These are phyloP conservation scores for Pezicula carpinea DNA, from an alignment of 2,329 filamentous ascomycete species.

Conservation along the genomic window DNA sequence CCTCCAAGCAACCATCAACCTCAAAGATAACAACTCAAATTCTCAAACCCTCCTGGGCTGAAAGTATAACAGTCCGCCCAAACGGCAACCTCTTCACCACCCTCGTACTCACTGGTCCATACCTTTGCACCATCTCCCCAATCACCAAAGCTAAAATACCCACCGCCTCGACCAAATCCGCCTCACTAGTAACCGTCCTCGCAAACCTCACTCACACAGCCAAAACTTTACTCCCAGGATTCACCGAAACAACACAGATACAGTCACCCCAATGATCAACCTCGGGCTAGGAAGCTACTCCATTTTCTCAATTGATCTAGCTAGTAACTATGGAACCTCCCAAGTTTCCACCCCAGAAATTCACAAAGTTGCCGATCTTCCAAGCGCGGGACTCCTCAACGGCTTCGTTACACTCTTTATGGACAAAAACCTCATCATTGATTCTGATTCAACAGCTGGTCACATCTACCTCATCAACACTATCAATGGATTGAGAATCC, in stretches of 20 bases:
- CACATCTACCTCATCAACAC: neutral
- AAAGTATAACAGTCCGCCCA: slow-evolving; percentile 15
- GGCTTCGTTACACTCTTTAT: slow-evolving; percentile 12
- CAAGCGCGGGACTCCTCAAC: slow-evolving; percentile 17
- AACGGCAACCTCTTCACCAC: slow-evolving; percentile 10
- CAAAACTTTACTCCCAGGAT: slow-evolving; percentile 26
- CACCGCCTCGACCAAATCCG: neutral
- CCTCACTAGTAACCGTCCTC: slow-evolving; percentile 6
- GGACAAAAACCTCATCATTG: slow-evolving; percentile 6
- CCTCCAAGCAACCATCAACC: neutral
- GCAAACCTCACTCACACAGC: slow-evolving; percentile 7
- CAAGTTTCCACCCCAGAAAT: neutral
- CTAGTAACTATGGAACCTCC: neutral
- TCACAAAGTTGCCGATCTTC: slow-evolving; percentile 16
- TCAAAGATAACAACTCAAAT: slow-evolving; percentile 11
- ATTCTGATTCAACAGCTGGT: slow-evolving; percentile 5
- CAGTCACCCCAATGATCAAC: slow-evolving; percentile 15
- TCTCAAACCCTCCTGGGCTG: slow-evolving; percentile 17
- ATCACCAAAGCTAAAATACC: neutral
- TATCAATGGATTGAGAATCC: neutral
- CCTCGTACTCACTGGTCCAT: neutral
- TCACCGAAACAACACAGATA: slow-evolving; percentile 30
- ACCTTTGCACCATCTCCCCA: neutral
- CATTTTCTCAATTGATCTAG: slow-evolving; percentile 16
- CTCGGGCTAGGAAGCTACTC: slow-evolving; percentile 5